Evolutionary conservation across 2,329 filamentous ascomycete species (phyloP), one percentile per base, ranked within the genome.

Genomic region (Cordyceps cicadae): DNA sequence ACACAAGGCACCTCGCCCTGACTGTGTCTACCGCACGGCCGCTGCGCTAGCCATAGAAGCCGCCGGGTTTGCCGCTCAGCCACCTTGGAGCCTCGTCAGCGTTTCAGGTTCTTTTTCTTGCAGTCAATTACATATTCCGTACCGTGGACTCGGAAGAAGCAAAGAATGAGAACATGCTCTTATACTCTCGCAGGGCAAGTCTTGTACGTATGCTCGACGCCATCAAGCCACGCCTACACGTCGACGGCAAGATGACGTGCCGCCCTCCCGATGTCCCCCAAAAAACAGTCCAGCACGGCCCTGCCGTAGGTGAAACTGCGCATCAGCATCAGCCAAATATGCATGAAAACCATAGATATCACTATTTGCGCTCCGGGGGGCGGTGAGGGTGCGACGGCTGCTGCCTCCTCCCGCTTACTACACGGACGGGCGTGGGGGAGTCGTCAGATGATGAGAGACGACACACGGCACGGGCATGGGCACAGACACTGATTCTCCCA

Each of bases 1-100:
- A 24, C 19, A 11, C 21, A 57, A 50, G 14, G 14, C 26, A 17
- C 45, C 34, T 24, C n/a, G 24, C 24, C 39, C n/a, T 59, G 48
- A 59, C 56, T 52, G 46, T 19, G 48, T 52, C 34, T 29, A n/a
- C 56, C 48, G 56, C 56, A 52, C 56, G 48, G 56, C 39, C 56
- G 17, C 43, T 15, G 34, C 48, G 48, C 48, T 52, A 59, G 39
- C 26, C 34, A 32, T 43, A 7, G 17, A 32, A 15, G n/a, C n/a
- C n/a, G n/a, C 24, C 26, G 24, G 54, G 43, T 34, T 37, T 41
- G 34, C 48, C 48, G 48, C 48, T 51, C 26, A 21, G 26, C 34
- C 56, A 49, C 41, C 12, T 49, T 9, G 5, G 32, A 21, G 24
- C 21, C 21, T 59, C 24, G 34, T 39, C 24, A 50, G 48, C 48